These are phyloP conservation scores for Neltuma alba DNA, from an alignment of 306 rosid species.

Conservation along the genomic window DNA sequence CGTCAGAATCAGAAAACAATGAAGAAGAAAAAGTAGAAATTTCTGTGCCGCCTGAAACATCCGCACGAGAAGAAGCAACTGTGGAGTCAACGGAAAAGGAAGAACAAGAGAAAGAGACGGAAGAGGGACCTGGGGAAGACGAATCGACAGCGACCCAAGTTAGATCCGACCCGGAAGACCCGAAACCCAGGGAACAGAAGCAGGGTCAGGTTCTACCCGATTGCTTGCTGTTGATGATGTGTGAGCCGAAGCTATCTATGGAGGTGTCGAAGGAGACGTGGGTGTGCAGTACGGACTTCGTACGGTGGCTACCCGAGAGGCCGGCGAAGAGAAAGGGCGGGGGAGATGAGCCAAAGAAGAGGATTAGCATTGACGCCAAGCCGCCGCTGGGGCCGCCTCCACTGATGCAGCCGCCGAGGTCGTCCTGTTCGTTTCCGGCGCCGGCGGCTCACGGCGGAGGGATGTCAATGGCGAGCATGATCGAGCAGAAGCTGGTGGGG, in stretches of 20 bases:
- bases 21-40: neutral
- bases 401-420: slow-evolving; percentile 73
- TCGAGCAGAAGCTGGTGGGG: slow-evolving; percentile 79
- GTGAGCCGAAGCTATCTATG: slow-evolving; percentile 94
- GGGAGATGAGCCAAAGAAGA: slow-evolving; percentile 48
- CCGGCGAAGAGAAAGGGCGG: slow-evolving; percentile 35
- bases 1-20: slow-evolving; percentile 37
- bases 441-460: slow-evolving; percentile 28
- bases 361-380: slow-evolving; percentile 31
- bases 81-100: slow-evolving; percentile 29
- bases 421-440: slow-evolving; percentile 78
- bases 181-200: slow-evolving; percentile 2
- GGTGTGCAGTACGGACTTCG: slow-evolving; percentile 89
- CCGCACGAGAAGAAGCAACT: neutral
- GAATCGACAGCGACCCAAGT: slow-evolving; percentile 35
- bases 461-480: slow-evolving; percentile 69
- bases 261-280: slow-evolving; percentile 97
- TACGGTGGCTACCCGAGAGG: slow-evolving; percentile 76
- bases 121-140: slow-evolving; percentile 32
- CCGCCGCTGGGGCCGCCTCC: neutral
- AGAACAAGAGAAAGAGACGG: slow-evolving; percentile 11
- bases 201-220: slow-evolving; percentile 55
- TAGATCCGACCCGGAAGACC: neutral
- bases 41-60: neutral
- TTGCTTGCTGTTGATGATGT: slow-evolving; percentile 93